Conservation (phyloP, 495 filamentous ascomycete species). For the Penicillium cataractarum region DNA sequence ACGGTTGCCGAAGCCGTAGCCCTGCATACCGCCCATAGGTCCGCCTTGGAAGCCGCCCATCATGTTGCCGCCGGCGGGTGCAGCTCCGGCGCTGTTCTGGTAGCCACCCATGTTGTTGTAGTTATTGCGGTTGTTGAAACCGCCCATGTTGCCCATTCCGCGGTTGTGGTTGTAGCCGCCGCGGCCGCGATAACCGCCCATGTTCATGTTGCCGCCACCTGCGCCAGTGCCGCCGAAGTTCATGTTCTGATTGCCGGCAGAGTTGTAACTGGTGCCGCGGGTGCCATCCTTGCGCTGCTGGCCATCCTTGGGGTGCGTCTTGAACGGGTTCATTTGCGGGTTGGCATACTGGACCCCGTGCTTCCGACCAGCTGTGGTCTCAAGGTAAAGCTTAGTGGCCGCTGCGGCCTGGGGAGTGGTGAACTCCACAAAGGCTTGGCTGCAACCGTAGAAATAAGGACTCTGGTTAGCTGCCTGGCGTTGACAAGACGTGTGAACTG, state of each 20-base stretch:
- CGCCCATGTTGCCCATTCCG: constrained; percentile 42
- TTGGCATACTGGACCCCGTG: constrained; percentile 75
- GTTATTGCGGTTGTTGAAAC: constrained; percentile 53
- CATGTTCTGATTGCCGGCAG: constrained; percentile 25
- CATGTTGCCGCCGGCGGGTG: constrained; percentile 58
- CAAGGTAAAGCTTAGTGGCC: constrained; percentile 81
- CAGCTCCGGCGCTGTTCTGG: constrained; percentile 42
- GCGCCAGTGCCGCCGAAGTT: constrained; percentile 25
- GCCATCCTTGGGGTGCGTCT: constrained; percentile 88
- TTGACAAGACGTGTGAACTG: neutral
- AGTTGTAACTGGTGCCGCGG: constrained; percentile 29
- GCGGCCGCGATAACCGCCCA: constrained; percentile 53
- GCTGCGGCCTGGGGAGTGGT: constrained; percentile 82
- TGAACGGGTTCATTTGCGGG: constrained; percentile 82
- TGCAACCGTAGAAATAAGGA: constrained; percentile 42
- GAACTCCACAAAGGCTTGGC: constrained; percentile 91
- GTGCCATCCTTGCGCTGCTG: constrained; percentile 71
- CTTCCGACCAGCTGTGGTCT: constrained; percentile 67
- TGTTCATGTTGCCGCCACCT: constrained; percentile 24
- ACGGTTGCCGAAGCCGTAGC: constrained; percentile 64
- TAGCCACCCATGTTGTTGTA: constrained; percentile 60
- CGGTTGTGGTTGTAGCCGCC: constrained; percentile 48
- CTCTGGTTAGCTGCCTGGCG: neutral
- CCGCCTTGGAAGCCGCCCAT: constrained; percentile 60
- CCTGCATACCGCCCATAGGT: constrained; percentile 60